Conservation (phyloP, 306 rosid species). For the Quercus gilva region DNA sequence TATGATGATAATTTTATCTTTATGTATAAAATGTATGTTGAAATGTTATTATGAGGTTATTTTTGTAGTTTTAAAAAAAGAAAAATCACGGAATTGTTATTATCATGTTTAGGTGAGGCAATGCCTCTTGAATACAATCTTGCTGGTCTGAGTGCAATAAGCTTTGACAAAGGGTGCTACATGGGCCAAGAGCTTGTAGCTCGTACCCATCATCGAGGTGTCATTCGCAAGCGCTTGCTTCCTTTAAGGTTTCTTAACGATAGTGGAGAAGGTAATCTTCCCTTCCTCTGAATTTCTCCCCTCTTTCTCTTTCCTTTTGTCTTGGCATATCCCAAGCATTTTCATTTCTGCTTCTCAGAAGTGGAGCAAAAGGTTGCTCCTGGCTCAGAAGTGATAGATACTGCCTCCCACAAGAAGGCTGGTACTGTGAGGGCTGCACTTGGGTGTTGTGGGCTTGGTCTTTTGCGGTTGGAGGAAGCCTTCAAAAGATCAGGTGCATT, state of each 20-base stretch:
- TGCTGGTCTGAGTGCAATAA: constrained; percentile 83
- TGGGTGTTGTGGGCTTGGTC: constrained; percentile 74
- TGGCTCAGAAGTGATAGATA: constrained; percentile 59
- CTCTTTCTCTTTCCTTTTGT: neutral
- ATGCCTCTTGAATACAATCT: constrained; percentile 89
- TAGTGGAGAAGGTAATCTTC: constrained; percentile 62
- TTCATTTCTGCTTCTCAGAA: constrained; percentile 39
- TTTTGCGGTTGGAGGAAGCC: constrained; percentile 67
- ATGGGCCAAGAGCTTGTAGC: constrained; percentile 92
- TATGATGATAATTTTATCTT: neutral
- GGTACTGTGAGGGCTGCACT: constrained; percentile 65
- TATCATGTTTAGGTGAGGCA: constrained; percentile 66
- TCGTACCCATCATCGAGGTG: constrained; percentile 87
- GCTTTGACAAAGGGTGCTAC: constrained; percentile 96
- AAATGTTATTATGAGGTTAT: constrained; percentile 7
- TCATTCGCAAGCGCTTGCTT: constrained; percentile 74
- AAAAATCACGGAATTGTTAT: neutral
- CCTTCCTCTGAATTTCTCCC: neutral
- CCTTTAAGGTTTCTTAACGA: constrained; percentile 59
- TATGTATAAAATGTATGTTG: neutral
- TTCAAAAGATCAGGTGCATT: constrained; percentile 49
- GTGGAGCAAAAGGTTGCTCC: constrained; percentile 46
- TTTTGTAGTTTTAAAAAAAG: too few relatives aligned
- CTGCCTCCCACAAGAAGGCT: constrained; percentile 49
- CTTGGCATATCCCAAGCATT: constrained; percentile 6